phyloP scores from a whole-genome alignment of 1,284 basidiomycete species.

The Moesziomyces aphidis region DNA sequence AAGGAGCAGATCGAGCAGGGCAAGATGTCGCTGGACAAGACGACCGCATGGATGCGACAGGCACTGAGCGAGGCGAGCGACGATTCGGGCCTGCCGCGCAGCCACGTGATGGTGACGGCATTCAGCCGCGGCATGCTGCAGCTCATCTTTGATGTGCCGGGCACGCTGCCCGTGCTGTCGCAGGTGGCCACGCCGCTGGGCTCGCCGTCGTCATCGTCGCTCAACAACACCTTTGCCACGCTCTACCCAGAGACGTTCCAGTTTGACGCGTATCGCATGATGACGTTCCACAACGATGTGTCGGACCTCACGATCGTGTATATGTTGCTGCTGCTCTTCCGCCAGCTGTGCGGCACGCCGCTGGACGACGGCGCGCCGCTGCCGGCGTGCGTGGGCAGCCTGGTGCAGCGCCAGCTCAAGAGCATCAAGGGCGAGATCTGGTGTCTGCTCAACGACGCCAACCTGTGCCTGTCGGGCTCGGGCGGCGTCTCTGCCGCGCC shows the following conservation, averaged over 20 bases:
- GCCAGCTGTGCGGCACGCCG: conserved; percentile 73
- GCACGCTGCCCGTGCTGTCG: conserved; percentile 65
- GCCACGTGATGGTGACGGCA: conserved; percentile 69
- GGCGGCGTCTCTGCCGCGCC: conserved; percentile 10
- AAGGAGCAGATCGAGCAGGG: conserved; percentile 73
- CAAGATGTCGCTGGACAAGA: conserved; percentile 72
- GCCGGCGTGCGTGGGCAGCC: conserved; percentile 16
- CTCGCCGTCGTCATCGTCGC: conserved; percentile 66
- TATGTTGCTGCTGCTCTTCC: conserved; percentile 83
- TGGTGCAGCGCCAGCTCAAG: conserved; percentile 49
- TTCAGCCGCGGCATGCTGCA: conserved; percentile 78
- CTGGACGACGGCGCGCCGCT: conserved; percentile 71
- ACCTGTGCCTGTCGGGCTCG: conserved; percentile 39
- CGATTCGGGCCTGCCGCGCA: conserved; percentile 32
- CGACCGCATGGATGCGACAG: conserved; percentile 75
- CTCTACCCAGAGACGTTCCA: conserved; percentile 77
- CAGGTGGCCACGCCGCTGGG: conserved; percentile 53
- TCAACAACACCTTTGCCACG: conserved; percentile 52
- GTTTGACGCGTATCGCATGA: conserved; percentile 81
- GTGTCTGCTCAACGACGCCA: conserved; percentile 76
- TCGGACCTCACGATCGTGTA: conserved; percentile 81
- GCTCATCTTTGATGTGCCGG: conserved; percentile 76
- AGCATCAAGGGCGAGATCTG: conserved; percentile 77
- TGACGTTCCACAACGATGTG: conserved; percentile 78
- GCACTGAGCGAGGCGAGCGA: conserved; percentile 9